These are phyloP conservation scores for Plasmodium fragile DNA, from an alignment of 169 alveolate species.

Conservation along the genomic window DNA sequence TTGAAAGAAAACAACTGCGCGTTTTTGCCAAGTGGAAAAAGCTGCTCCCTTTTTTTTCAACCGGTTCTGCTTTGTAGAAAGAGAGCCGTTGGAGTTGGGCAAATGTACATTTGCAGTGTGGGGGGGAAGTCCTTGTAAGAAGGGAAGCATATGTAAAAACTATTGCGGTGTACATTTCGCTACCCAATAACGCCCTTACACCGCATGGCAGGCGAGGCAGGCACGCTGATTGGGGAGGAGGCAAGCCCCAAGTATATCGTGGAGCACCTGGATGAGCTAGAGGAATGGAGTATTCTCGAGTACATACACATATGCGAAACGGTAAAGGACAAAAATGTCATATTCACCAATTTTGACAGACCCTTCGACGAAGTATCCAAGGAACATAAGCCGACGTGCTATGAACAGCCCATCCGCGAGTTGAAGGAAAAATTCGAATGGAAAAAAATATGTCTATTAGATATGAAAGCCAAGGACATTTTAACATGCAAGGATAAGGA, in stretches of 20 bases:
- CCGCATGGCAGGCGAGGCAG: background rate
- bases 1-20: background rate
- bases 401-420: slow-evolving; percentile 28
- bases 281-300: slow-evolving; percentile 78
- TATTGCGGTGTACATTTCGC: background rate
- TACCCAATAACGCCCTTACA: background rate
- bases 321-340: slow-evolving; percentile 50
- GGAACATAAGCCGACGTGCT: slow-evolving; percentile 29
- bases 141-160: too few species aligned
- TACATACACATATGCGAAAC: slow-evolving; percentile 78
- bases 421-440: slow-evolving; percentile 43
- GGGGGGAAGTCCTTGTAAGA: background rate
- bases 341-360: slow-evolving; percentile 69
- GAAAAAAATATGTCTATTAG: slow-evolving; percentile 37
- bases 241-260: slow-evolving; percentile 19
- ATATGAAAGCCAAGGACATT: slow-evolving; percentile 46
- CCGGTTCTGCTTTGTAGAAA: background rate
- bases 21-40: background rate
- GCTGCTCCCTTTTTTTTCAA: background rate
- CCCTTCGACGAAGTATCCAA: slow-evolving; percentile 42
- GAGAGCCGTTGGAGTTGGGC: background rate
- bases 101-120: background rate
- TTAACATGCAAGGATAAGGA: slow-evolving; percentile 51
- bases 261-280: slow-evolving; percentile 64
- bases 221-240: background rate